A percentile compares a stretch with the other conserved stretches of the same genome.
Evolutionary conservation across 306 rosid species (phyloP).

Genomic region (Dryas drummondii): DNA sequence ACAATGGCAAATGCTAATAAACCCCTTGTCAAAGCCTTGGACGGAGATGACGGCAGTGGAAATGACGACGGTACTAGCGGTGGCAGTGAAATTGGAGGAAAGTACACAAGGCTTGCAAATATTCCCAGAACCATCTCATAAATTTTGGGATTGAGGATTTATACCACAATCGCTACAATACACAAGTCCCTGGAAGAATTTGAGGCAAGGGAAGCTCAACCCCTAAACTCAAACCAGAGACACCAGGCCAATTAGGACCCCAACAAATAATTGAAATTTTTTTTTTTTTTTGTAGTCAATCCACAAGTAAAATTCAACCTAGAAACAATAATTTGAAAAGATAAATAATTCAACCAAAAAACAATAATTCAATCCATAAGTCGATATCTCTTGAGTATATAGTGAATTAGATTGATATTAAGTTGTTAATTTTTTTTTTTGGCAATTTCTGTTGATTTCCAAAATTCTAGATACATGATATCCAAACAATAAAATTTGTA

Average conservation of each 20-base stretch:
- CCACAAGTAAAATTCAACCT: slow-evolving; percentile 82
- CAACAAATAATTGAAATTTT: slow-evolving; percentile 68
- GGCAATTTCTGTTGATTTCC: too few species aligned
- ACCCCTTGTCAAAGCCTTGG: slow-evolving; percentile 56
- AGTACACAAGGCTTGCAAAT: too few species aligned
- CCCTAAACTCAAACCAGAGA: slow-evolving; percentile 19
- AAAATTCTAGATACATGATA: too few species aligned
- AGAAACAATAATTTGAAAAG: slow-evolving; percentile 64
- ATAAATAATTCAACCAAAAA: too few species aligned
- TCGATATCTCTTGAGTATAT: too few species aligned
- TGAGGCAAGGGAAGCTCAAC: slow-evolving; percentile 39
- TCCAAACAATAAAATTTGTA: too few species aligned
- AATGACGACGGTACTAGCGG: not conserved
- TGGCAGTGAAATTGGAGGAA: slow-evolving; percentile 1
- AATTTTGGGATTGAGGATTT: slow-evolving; percentile 48
- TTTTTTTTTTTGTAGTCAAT: slow-evolving; percentile 30
- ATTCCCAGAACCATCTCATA: slow-evolving; percentile 57
- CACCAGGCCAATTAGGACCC: slow-evolving; percentile 74
- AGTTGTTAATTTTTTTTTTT: too few species aligned
- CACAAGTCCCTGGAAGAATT: slow-evolving; percentile 91
- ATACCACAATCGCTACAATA: slow-evolving; percentile 52
- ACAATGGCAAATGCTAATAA: slow-evolving; percentile 74
- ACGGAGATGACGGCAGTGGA: slow-evolving; percentile 14
- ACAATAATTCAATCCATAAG: too few species aligned
- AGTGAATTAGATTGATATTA: too few species aligned